Conservation (phyloP, 768 basidiomycete genomes). For the Cystofilobasidium ferigula region DNA sequence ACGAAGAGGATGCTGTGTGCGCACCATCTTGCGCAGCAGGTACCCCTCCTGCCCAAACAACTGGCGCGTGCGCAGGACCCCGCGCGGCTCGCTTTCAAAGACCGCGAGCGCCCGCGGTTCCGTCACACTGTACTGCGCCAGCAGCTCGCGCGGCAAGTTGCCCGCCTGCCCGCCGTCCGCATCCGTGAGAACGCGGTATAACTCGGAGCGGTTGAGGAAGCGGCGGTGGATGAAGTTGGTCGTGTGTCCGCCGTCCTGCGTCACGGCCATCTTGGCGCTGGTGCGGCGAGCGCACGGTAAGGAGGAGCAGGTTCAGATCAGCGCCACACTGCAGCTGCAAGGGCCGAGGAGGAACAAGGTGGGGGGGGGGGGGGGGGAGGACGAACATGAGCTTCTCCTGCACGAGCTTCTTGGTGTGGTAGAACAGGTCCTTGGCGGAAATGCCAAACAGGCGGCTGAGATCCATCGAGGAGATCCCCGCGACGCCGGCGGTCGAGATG, state of each 20-base stretch:
- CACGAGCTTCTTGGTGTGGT: conserved; percentile 2
- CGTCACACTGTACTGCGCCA: not conserved
- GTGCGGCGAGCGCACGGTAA: not conserved
- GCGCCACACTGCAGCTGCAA: no score
- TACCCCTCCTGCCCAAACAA: not conserved
- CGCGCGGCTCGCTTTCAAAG: not conserved
- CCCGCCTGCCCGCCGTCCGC: not conserved
- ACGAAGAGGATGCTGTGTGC: not conserved
- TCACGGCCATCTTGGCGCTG: not conserved
- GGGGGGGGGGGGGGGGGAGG: not conserved
- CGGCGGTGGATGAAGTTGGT: not conserved
- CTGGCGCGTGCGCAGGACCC: not conserved
- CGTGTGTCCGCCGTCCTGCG: not conserved
- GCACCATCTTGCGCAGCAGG: not conserved
- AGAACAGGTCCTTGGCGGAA: not conserved
- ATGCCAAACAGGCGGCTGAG: not conserved
- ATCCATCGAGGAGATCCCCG: not conserved
- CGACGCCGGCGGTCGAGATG: not conserved
- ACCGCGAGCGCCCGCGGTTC: not conserved
- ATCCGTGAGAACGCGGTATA: not conserved
- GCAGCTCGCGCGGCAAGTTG: not conserved
- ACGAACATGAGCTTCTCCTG: not conserved
- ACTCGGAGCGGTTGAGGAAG: not conserved
- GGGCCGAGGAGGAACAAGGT: not conserved
- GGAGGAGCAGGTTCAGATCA: not conserved